These are phyloP conservation scores for Lactuca sativa DNA, from an alignment of 129 eudicot species.

Conservation along the genomic window DNA sequence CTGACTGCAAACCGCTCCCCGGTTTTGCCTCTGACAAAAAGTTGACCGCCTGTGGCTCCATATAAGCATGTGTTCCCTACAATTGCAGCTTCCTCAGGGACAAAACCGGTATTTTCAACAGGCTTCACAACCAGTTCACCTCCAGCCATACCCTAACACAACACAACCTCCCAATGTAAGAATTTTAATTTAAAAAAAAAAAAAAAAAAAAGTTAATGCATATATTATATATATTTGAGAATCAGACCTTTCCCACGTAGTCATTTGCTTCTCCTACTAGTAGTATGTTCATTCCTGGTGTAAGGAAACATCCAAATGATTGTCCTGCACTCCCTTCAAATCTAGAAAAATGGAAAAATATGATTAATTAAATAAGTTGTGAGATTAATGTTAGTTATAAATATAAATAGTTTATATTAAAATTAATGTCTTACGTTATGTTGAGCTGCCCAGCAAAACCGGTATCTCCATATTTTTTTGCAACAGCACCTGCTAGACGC, in stretches of 20 bases:
- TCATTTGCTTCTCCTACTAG: conserved; percentile 97
- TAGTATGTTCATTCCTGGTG: conserved; percentile 96
- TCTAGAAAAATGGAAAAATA: conserved; percentile 29
- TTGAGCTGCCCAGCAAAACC: conserved; percentile 99
- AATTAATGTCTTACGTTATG: conserved; percentile 57
- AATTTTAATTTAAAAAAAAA: neutral
- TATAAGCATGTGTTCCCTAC: conserved; percentile 94
- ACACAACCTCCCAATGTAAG: conserved; percentile 16
- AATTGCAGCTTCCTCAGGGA: conserved; percentile 91
- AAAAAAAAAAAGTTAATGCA: conserved; percentile 1
- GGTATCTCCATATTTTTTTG: conserved; percentile 98
- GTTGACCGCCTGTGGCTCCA: conserved; percentile 99
- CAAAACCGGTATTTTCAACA: conserved; percentile 69
- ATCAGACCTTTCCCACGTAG: conserved; percentile 94
- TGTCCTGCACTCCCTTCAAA: conserved; percentile 85
- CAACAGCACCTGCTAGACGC: conserved; percentile 88
- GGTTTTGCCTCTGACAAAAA: conserved; percentile 91
- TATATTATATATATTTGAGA: neutral
- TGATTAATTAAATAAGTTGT: neutral
- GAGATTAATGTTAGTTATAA: conserved; percentile 5
- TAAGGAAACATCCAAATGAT: conserved; percentile 89
- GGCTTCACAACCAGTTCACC: conserved; percentile 90
- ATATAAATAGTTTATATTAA: conserved; percentile 3
- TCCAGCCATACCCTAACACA: conserved; percentile 96
- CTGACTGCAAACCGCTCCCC: conserved; percentile 99